These are phyloP conservation scores for Kalmanozyma brasiliensis DNA, from an alignment of 1,284 basidiomycete species.

Conservation along the genomic window DNA sequence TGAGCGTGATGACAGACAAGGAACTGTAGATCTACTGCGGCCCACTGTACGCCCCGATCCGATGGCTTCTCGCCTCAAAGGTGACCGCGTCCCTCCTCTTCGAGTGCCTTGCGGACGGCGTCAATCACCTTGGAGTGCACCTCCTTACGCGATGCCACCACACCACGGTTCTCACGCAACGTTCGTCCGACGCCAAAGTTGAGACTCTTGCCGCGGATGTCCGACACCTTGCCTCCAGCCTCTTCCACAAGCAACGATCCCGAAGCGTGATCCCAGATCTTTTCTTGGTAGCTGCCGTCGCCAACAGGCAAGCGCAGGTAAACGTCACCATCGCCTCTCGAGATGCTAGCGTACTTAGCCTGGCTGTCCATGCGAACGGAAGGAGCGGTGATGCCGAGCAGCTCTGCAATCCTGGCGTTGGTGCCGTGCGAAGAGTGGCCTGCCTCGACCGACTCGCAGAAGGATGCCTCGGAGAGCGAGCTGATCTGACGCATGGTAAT, in stretches of 20 bases:
- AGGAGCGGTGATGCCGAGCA: conserved; percentile 76
- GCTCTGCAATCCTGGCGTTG: conserved; percentile 75
- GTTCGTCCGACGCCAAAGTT: conserved; percentile 89
- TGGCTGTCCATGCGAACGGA: conserved; percentile 96
- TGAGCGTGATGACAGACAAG: too few species aligned
- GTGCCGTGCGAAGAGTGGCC: conserved; percentile 91
- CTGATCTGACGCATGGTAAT: conserved; percentile 60
- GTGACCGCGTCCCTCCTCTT: conserved; percentile 70
- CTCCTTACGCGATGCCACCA: conserved; percentile 79
- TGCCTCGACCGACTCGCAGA: conserved; percentile 93
- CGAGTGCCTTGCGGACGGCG: conserved; percentile 78
- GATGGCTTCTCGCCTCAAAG: conserved; percentile 8
- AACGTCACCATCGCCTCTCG: conserved; percentile 85
- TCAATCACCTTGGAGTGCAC: conserved; percentile 78
- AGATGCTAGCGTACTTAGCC: conserved; percentile 91
- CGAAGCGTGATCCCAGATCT: conserved; percentile 96
- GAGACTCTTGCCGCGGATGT: conserved; percentile 81
- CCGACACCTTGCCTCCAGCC: conserved; percentile 85
- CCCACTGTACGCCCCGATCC: background rate
- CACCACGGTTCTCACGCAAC: conserved; percentile 84
- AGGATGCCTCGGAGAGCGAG: conserved; percentile 72
- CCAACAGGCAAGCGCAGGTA: conserved; percentile 90
- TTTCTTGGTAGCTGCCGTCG: conserved; percentile 82
- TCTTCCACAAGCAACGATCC: conserved; percentile 87
- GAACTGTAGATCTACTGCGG: too few species aligned